phyloP scores from a whole-genome alignment of 768 basidiomycete genomes.

The Lentinula guzmanii region DNA sequence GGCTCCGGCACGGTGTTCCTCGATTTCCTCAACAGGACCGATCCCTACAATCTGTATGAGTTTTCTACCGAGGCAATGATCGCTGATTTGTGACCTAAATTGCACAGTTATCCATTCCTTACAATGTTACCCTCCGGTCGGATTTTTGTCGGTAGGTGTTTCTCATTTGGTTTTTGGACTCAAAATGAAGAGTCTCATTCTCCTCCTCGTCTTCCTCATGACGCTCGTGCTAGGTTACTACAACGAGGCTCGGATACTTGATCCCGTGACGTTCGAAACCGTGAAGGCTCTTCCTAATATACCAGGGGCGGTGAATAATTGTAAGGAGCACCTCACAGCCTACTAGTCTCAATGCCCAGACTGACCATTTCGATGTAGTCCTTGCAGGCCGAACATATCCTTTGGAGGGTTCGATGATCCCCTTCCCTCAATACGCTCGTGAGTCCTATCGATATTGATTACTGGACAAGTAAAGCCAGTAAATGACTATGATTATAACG shows the following conservation, averaged over 20 bases:
- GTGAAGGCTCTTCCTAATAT: constrained; percentile 59
- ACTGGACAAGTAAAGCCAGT: no score
- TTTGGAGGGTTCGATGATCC: constrained; percentile 62
- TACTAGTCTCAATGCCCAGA: not conserved
- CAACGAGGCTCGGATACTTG: constrained; percentile 74
- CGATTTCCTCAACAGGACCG: constrained; percentile 64
- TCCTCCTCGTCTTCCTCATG: not conserved
- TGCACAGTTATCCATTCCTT: constrained; percentile 45
- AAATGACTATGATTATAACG: not conserved
- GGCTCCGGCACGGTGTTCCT: constrained; percentile 61
- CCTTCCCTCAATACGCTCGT: constrained; percentile 61
- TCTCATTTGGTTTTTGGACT: not conserved
- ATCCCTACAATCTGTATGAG: constrained; percentile 70
- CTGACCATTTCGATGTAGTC: constrained; percentile 25
- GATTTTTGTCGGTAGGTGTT: constrained; percentile 60
- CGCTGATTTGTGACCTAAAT: not conserved
- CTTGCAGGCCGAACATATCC: constrained; percentile 76
- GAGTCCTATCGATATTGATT: not conserved
- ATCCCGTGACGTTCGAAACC: constrained; percentile 61
- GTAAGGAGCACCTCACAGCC: constrained; percentile 19
- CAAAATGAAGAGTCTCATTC: not conserved
- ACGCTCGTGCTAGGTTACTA: constrained; percentile 48
- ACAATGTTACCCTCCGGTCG: constrained; percentile 62
- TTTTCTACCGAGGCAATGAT: not conserved
- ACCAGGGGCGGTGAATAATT: constrained; percentile 68